A percentile compares a stretch with the other conserved stretches of the same genome.
These are phyloP conservation scores for Bipolaris oryzae DNA, from an alignment of 2,329 filamentous ascomycete species.

Conservation along the genomic window DNA sequence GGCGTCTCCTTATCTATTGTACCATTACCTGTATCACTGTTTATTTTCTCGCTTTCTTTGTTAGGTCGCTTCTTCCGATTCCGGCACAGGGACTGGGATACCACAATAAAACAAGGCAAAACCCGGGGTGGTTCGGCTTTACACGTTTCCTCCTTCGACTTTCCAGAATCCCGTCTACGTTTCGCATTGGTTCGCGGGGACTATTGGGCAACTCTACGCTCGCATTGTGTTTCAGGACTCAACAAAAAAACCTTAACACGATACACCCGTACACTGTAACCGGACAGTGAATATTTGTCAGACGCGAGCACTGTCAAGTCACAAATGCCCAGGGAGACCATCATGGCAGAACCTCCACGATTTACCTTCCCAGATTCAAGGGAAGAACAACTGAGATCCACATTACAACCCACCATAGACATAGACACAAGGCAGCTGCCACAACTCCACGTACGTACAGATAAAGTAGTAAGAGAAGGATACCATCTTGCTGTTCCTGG, in stretches of 20 bases:
- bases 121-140: not conserved
- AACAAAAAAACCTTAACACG: constrained; percentile 16
- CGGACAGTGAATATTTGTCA: constrained; percentile 15
- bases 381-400: not conserved
- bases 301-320: constrained; percentile 14
- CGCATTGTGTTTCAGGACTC: constrained; percentile 25
- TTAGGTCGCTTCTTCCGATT: constrained; percentile 11
- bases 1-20: constrained; percentile 20
- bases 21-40: constrained; percentile 22
- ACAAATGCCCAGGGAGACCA: constrained; percentile 2
- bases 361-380: constrained; percentile 12
- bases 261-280: constrained; percentile 15
- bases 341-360: constrained; percentile 21
- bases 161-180: constrained; percentile 14
- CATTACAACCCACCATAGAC: constrained; percentile 1
- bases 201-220: constrained; percentile 16
- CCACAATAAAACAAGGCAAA: constrained; percentile 1
- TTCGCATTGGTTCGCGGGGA: constrained; percentile 12
- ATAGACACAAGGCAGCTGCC: constrained; percentile 17
- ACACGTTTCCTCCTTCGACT: not conserved
- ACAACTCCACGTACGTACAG: constrained; percentile 21
- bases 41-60: constrained; percentile 15
- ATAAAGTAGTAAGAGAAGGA: constrained; percentile 8
- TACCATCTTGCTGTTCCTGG: constrained; percentile 13
- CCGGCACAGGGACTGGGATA: constrained; percentile 7